Percentiles rank a stretch among this genome's conserved stretches.
These are phyloP conservation scores for Notholithocarpus densiflorus DNA, from an alignment of 306 rosid genomes.

Conservation along the genomic window DNA sequence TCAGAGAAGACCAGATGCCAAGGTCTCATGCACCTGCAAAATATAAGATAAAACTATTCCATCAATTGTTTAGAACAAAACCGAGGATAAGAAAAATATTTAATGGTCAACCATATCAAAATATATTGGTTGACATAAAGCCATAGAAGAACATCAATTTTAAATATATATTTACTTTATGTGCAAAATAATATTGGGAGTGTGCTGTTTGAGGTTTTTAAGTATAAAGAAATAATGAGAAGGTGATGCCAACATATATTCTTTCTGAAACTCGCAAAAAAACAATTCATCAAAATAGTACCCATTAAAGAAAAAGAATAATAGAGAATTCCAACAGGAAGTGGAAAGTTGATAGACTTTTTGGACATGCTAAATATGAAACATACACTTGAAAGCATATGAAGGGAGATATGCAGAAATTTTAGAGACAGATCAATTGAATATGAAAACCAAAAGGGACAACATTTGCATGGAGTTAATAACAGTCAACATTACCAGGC, in stretches of 20 bases:
- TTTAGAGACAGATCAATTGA: neutral
- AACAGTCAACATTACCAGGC: conserved; percentile 36
- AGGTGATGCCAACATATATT: neutral
- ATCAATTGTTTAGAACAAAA: neutral
- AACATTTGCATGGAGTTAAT: neutral
- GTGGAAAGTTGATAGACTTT: neutral
- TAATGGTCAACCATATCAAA: neutral
- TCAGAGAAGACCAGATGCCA: conserved; percentile 28
- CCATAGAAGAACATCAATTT: neutral
- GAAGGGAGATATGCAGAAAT: neutral
- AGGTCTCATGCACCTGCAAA: conserved; percentile 35
- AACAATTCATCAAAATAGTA: neutral
- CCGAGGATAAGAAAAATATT: neutral
- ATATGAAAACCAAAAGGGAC: neutral
- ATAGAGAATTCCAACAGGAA: neutral
- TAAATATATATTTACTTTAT: neutral
- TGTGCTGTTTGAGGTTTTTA: neutral
- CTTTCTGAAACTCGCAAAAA: neutral
- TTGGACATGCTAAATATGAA: neutral
- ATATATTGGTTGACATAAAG: neutral
- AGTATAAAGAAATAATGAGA: neutral
- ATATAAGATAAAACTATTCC: conserved; percentile 3
- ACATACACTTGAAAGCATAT: neutral
- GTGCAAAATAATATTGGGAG: neutral
- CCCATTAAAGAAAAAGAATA: neutral